Base-by-base conservation (phyloP, 495 filamentous ascomycete species). In the Zalerion maritima region DNA sequence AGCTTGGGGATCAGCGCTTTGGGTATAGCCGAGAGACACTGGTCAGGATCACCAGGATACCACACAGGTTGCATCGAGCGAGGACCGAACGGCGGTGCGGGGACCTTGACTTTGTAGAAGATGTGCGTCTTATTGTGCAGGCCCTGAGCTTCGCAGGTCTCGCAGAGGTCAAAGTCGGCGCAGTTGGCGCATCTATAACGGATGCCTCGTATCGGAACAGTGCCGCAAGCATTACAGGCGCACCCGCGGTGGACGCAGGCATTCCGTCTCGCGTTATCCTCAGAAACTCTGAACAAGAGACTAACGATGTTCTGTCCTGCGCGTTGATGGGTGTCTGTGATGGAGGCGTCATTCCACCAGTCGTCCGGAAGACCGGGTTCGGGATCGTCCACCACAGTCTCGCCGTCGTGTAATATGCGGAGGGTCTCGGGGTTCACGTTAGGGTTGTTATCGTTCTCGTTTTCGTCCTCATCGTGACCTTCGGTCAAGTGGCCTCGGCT, bases 231-330 rank as follows among this genome's bases (percentile, higher is more conserved):
- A 51, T 94, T 91, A 52, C 89, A 99, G 18, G 70, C 75, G 29
- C 91, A 82, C n/a, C 91, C 85, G 2, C 89, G 78, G 47, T 99
- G 89, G 16, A 93, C 78, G 46, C 87, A 92, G 10, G 82, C 81
- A 47, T 91, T 85, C 28, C 76, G 65, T 26, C 69, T 65, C 3
- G 81, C 75, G 33, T 85, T 79, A 36, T 92, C 78, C 44, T 82
- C 78, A 0, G 78, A 81, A n/a, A 85, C 80, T 21, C 76, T 67
- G 45, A 80, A 85, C 3, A 83, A 61, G 2, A 85, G 48, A 28
- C 67, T 75, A 16, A 83, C 69, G 32, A 83, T 59, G 31, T 79
- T 81, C 42, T 80, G 75, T 23, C 76, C 75, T 33, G 73, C 71
- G n/a, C 74, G 62, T 21, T 63, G 64, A 23, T 71, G 65, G 5